Conservation (phyloP, 2,329 filamentous ascomycete genomes). For the Cladorrhinum sp. region DNA sequence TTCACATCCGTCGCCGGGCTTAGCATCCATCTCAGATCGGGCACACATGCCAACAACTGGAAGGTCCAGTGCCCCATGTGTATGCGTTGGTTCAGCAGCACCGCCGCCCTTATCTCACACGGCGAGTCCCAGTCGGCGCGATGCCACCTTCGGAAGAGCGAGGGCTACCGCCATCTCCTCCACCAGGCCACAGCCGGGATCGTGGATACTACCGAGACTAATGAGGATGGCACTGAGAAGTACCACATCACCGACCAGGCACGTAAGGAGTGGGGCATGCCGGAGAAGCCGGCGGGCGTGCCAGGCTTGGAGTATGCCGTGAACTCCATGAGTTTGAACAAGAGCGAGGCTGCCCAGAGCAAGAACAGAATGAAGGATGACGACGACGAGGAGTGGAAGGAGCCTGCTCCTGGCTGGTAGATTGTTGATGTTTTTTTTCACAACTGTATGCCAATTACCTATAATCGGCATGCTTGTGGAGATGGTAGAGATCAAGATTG, state of each 20-base stretch:
- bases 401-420: background rate
- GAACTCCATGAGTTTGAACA: background rate
- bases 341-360: background rate
- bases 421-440: no score
- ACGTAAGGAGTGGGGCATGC: background rate
- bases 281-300: background rate
- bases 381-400: background rate
- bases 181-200: conserved; percentile 40
- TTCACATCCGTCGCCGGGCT: conserved; percentile 36
- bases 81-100: conserved; percentile 38
- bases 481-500: no score
- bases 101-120: conserved; percentile 46
- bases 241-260: conserved; percentile 31
- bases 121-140: conserved; percentile 42
- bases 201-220: conserved; percentile 34
- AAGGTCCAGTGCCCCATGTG: conserved; percentile 45
- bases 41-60: conserved; percentile 38
- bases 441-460: no score
- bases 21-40: conserved; percentile 43
- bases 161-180: conserved; percentile 38
- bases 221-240: conserved; percentile 34
- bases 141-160: conserved; percentile 43
- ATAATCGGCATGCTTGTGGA: no score
- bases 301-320: background rate
- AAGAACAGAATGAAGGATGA: background rate